Evolutionary conservation across 2,329 filamentous ascomycete species (phyloP), one percentile per base, ranked within the genome.

Genomic region (Monilinia fructicola): DNA sequence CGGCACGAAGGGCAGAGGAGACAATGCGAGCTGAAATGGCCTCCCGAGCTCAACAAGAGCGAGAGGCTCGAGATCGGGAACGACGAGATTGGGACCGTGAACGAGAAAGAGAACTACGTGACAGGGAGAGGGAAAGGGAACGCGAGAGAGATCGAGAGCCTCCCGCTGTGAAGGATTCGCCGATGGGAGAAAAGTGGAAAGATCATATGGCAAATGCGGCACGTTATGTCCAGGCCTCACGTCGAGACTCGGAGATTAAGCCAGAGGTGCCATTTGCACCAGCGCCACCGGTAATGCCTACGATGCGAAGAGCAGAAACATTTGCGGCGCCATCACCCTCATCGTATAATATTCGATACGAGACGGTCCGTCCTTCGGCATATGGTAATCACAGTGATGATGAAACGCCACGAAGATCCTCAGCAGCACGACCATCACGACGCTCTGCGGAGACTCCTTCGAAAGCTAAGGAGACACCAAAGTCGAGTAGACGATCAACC

Each of bases 151-250:
- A 65, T n/a, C 63, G 56, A 28, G 63, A 60, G 5, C 42, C 54
- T 7, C n/a, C 63, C 16, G 23, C 44, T 18, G 28, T 62, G 28
- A 55, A 63, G 68, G 58, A 71, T 67, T 46, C 68, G 70, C 31
- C 63, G 26, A 63, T 74, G 46, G 65, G 65, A 48, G 40, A 68
- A 12, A 76, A 75, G 58, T 73, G 71, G 71, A 70, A 69, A 38
- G 63, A 69, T 23, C 72, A 74, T 56, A 70, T 64, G 67, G 72
- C 71, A 0, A 72, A 55, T 65, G 74, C 74, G 38, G 69, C 68
- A 31, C 67, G 73, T 56, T 77, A 77, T 56, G 74, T 76, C 69
- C 70, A 74, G 64, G 74, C 73, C 68, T 70, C 74, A 42, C 69
- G 70, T 44, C 65, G 67, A 62, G 72, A 74, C 11, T 53, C 46